phyloP scores from a whole-genome alignment of 1,139 yeast genomes.

The Scheffersomyces segobiensis region DNA sequence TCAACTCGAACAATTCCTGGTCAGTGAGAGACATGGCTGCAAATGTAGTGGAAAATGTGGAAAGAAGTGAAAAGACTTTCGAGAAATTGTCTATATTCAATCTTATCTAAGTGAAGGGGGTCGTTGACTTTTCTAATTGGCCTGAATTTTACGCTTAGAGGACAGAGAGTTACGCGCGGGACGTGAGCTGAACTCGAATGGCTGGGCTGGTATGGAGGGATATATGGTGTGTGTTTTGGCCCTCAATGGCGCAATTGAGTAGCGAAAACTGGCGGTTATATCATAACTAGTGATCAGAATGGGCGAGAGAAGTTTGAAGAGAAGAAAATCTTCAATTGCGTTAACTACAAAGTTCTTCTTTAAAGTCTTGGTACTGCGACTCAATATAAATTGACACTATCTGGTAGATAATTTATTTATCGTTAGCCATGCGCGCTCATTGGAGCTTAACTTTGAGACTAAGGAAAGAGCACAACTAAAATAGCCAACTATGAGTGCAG shows the following conservation, averaged over 20 bases:
- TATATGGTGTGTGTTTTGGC: background rate
- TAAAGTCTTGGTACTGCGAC: background rate
- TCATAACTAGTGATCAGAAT: background rate
- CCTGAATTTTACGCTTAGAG: background rate
- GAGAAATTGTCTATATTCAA: background rate
- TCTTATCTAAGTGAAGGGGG: background rate
- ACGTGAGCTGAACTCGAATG: background rate
- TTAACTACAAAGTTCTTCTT: background rate
- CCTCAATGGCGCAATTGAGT: background rate
- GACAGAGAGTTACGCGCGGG: background rate
- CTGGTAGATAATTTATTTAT: background rate
- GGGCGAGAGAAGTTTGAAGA: background rate
- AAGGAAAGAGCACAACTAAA: background rate
- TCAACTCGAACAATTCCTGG: conserved; percentile 69
- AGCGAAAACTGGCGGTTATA: background rate
- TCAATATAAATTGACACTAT: background rate
- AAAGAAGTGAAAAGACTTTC: background rate
- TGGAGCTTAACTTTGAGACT: background rate
- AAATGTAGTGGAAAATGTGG: background rate
- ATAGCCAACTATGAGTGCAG: background rate
- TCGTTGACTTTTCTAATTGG: background rate
- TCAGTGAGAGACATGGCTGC: conserved; percentile 34
- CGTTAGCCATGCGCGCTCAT: background rate
- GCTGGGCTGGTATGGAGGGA: background rate
- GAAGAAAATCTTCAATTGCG: background rate